Evolutionary conservation across 306 rosid genomes (phyloP), one percentile per base, ranked within the genome.

Genomic region (Rubus idaeus): DNA sequence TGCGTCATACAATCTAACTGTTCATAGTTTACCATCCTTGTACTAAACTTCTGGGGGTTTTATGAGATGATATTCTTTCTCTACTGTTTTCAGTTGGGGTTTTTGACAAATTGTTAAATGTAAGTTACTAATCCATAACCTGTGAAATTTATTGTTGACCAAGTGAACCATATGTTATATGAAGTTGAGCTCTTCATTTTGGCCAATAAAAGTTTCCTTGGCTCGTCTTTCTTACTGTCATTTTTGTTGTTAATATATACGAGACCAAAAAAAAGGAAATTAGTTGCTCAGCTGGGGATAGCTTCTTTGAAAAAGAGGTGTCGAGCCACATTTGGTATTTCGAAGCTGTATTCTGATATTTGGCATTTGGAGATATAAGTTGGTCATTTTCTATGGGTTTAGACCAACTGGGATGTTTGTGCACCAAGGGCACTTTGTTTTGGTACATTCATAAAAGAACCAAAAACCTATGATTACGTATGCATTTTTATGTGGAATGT

Each of bases 21-120:
- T 58, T 1, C 20, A 47, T 76, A 20, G 42, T 44, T 73, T 39
- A 67, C 53, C 66, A 14, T 68, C 75, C 75, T 72, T 60, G 70
- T 56, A 62, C 75, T 44, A 69, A 75, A 21, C 47, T 68, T 69
- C 12, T 20, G 44, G 14, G 51, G 14, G 37, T 67, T 74, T 11
- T 60, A 44, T 16, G 78, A 45, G 41, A 17, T 40, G 47, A 46
- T 18, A 63, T 44, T 6, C 20, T 51, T n/a, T 46, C 44, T 49
- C 81, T 40, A 61, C 13, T 30, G 41, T 61, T n/a, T 6, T 18
- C 51, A 41, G 39, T 64, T 6, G 20, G 18, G 39, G 4, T 17
- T 61, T 18, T 41, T 20, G 62, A 8, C 70, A 57, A 51, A 16
- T 65, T 40, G 40, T 42, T 41, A 65, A 18, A 53, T n/a, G 9